phyloP scores from a whole-genome alignment of 352 stramenopile species.

The Globisporangium nunn region DNA sequence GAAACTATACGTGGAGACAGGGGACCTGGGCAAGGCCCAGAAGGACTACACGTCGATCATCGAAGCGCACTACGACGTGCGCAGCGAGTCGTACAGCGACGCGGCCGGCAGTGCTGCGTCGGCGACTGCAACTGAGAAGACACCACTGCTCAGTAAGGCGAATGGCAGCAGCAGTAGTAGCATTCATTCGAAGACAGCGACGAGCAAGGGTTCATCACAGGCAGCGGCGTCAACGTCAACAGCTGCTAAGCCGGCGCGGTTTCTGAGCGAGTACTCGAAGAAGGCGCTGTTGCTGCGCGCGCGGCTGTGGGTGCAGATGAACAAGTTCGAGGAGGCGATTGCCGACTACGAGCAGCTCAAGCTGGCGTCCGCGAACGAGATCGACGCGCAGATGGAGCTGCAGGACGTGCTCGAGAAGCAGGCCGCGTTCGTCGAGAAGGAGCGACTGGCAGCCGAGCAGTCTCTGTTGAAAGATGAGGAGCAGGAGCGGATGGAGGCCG shows the following conservation, averaged over 20 bases:
- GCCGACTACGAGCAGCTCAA: conserved; percentile 59
- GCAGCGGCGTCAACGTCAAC: background rate
- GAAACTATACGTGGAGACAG: conserved; percentile 39
- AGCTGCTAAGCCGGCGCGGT: conserved; percentile 20
- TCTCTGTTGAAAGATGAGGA: conserved; percentile 38
- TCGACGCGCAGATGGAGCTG: conserved; percentile 76
- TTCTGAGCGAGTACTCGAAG: conserved; percentile 45
- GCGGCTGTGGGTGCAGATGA: conserved; percentile 28
- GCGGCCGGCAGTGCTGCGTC: background rate
- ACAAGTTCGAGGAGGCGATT: conserved; percentile 55
- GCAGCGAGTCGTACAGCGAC: conserved; percentile 12
- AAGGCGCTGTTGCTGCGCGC: conserved; percentile 51
- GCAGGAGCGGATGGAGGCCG: conserved; percentile 15
- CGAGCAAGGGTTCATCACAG: background rate
- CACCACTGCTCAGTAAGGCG: conserved; percentile 12
- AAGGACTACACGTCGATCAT: conserved; percentile 67
- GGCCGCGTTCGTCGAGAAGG: conserved; percentile 25
- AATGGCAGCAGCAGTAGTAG: conserved; percentile 1
- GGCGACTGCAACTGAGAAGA: conserved; percentile 5
- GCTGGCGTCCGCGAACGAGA: conserved; percentile 48
- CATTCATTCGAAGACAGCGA: background rate
- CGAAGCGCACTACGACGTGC: conserved; percentile 49
- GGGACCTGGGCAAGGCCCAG: conserved; percentile 28
- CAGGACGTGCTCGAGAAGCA: conserved; percentile 46
- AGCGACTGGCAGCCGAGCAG: conserved; percentile 38